Conservation (phyloP, 2,329 filamentous ascomycete species). For the Phyllosticta paracitricarpa region DNA sequence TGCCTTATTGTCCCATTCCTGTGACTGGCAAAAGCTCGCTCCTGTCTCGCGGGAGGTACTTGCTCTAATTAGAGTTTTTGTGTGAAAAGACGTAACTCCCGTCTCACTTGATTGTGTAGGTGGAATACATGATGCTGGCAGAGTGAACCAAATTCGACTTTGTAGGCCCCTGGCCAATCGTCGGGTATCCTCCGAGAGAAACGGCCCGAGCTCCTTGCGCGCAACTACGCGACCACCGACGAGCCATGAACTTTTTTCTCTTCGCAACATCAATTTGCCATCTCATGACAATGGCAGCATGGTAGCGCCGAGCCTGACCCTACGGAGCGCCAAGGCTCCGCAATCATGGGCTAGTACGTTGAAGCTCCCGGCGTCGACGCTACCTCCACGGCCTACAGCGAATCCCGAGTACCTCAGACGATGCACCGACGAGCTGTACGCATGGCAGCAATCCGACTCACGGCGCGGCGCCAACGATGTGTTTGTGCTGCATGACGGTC, state of each 20-base stretch:
- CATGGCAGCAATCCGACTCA: conserved; percentile 61
- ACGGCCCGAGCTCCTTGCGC: neutral
- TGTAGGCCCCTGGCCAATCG: neutral
- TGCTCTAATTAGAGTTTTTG: too few relatives aligned
- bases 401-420: conserved; percentile 50
- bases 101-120: too few relatives aligned
- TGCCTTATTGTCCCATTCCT: too few relatives aligned
- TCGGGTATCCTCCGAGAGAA: neutral
- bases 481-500: conserved; percentile 89
- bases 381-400: conserved; percentile 35
- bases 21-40: too few relatives aligned
- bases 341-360: conserved; percentile 33
- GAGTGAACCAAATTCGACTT: neutral
- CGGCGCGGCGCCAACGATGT: conserved; percentile 29
- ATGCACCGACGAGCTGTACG: conserved; percentile 81
- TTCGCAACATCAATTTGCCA: neutral
- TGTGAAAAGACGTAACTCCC: too few relatives aligned
- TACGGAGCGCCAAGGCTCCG: conserved; percentile 3
- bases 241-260: neutral
- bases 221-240: conserved; percentile 1
- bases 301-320: conserved; percentile 9
- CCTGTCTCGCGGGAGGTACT: too few relatives aligned
- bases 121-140: too few relatives aligned
- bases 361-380: conserved; percentile 38
- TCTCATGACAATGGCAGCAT: conserved; percentile 8